A percentile compares a stretch with the other conserved stretches of the same genome.
Evolutionary conservation across 140 eudicot genomes (phyloP).

Genomic region (Ambrosia hybrid): DNA sequence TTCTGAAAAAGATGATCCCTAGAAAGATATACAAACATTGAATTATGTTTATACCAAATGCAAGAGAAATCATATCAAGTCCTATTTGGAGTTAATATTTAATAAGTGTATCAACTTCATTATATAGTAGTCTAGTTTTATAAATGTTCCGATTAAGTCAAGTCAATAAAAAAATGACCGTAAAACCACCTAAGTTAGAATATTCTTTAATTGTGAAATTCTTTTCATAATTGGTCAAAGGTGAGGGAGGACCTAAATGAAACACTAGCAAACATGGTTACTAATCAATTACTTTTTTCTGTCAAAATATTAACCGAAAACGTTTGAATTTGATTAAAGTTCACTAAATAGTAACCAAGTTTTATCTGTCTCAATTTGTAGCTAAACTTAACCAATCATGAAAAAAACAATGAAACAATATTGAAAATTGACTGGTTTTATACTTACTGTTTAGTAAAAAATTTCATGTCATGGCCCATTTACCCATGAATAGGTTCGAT

Average conservation of each 20-base stretch:
- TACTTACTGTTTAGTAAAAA: too few relatives aligned
- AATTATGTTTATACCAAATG: background rate
- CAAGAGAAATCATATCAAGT: background rate
- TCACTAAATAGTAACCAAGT: background rate
- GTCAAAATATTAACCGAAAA: background rate
- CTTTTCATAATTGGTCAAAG: background rate
- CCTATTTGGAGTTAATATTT: background rate
- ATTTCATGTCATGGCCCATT: too few relatives aligned
- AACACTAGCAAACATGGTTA: too few relatives aligned
- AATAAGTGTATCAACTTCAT: background rate
- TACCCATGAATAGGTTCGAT: too few relatives aligned
- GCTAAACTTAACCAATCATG: background rate
- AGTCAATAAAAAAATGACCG: background rate
- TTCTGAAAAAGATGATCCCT: conserved; percentile 87
- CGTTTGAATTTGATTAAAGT: too few relatives aligned
- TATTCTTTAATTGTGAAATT: background rate
- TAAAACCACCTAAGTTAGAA: background rate
- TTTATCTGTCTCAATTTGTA: background rate
- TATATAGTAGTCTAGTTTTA: background rate
- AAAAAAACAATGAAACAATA: background rate
- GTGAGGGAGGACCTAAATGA: background rate
- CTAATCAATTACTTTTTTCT: too few relatives aligned
- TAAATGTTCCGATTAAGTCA: background rate
- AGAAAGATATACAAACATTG: conserved; percentile 19
- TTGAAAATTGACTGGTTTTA: background rate